Evolutionary conservation across 768 basidiomycete genomes (phyloP), one percentile per base, ranked within the genome.

Genomic region (Kwoniella pini): DNA sequence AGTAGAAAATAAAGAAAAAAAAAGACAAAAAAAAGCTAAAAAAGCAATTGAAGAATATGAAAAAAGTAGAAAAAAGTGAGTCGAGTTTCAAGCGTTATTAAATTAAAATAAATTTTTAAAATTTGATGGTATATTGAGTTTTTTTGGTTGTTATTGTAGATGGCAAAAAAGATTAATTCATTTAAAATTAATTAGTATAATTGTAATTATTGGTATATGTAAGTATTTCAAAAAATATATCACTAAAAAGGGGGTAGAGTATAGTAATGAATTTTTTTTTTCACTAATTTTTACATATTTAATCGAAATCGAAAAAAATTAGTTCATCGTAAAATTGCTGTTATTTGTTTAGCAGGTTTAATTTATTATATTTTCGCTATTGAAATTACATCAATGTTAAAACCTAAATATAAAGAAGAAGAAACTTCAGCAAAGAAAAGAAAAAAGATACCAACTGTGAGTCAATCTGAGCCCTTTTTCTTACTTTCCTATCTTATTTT

Each of bases 161-260:
- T 75, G 73, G 73, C 45, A 48, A 15, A 72, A 72, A 33, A 54
- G 73, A 1, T 40, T 75, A 13, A 38, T 64, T 6, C 66, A 70
- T 52, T 31, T 75, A 45, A 72, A 72, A 43, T 40, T 75, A 2
- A 45, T 75, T 27, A 49, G 66, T 30, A 67, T 43, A 4, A 70
- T 75, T 12, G 54, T 75, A 0, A 57, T 69, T 30, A 44, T 75
- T 26, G 63, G 73, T n/a, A 52, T 75, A 26, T 60, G 73, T 75
- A 26, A 56, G 72, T 69, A 6, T 11, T 42, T 7, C n/a, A 7
- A 19, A 7, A 36, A 36, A 36, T 36, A 36, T 15, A 36, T 36
- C 33, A 7, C 15, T 36, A 36, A 7, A 36, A 36, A 36, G 7
- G 7, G 33, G 15, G 33, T 9, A 7, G 15, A 9, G 15, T 36